Base-by-base conservation (phyloP, 768 basidiomycete genomes). In the Strobilomyces confusus region DNA sequence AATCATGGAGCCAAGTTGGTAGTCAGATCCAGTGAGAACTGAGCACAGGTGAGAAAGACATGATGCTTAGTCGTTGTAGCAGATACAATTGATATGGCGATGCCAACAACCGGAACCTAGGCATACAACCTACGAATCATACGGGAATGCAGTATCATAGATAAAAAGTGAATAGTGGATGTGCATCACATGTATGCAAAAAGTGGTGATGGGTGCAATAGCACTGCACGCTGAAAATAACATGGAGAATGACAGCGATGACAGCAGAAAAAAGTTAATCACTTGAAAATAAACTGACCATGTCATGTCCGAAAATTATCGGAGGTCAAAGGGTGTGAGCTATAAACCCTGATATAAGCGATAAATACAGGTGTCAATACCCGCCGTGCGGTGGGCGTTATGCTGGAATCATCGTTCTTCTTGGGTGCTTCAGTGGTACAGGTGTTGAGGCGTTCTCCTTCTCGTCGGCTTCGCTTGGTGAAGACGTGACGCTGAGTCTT, bases 361-460 rank as follows among this genome's bases (percentile, higher is more conserved):
- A 52, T 58, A 62, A 51, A 58, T 43, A 49, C 22, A 46, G 33
- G 6, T 23, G 33, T 53, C 34, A 19, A 58, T 38, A 54, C 41
- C 44, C 38, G 15, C 42, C 26, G n/a, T 17, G 33, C 25, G 15
- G 34, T 33, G 36, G 20, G 29, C 14, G 19, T 58, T 55, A 66
- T 52, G 61, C 45, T 5, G 49, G 61, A 19, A 58, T 37, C 44
- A 56, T 54, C 8, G 33, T 41, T 59, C 66, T 61, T 51, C 63
- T 59, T 11, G 47, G 46, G 11, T 46, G 43, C 44, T 57, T 65
- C 44, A 33, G n/a, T 5, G 63, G 45, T 38, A 43, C 49, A 33
- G 68, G 68, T 49, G 59, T 65, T 19, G 63, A 61, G 45, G 79
- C 63, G 57, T 86, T 86, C 70, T 84, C 83, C 69, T 84, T 86